Base-by-base conservation (phyloP, 2,329 filamentous ascomycete species). In the Apiospora saccharicola region DNA sequence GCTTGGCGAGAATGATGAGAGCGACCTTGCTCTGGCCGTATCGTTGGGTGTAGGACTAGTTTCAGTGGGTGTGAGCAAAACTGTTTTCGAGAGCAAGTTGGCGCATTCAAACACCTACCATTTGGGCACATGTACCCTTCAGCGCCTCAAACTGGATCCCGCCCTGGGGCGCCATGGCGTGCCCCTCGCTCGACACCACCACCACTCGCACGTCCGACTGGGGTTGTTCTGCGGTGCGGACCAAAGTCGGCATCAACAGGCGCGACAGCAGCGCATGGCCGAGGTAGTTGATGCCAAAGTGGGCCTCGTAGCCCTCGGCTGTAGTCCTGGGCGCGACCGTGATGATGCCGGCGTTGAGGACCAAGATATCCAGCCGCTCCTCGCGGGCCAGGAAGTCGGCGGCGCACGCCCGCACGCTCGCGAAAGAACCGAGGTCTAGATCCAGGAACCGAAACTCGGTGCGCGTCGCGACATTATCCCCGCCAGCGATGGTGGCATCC, bases 291-390 rank as follows among this genome's bases (percentile, higher is more conserved):
- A 75, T 75, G 43, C 77, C 80, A 7, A 81, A 72, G 70, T 81
- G 79, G 30, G 79, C 72, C 73, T 81, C 80, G 70, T 79, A 76
- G 30, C 79, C 78, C 71, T 81, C 79, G 16, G 78, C 76, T 34
- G 81, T 80, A 68, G 79, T 81, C 4, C 81, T 81, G 10, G n/a
- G n/a, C 8, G 71, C 79, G 0, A 82, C 81, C 0, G 74, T 73
- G 81, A 83, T 83, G 7, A 85, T 80, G 10, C 80, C 82, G 22
- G 83, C 83, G 71, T 82, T 83, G 72, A 83, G 81, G 75, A 79
- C 83, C 0, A 86, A 77, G 3, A 85, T 81, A 73, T 86, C 77
- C 0, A 86, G 79, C n/a, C 76, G 77, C 4, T 71, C 61, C 74
- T 86, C 83, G 44, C 75, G 76, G 1, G 75, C 70, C 0, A 82